Conservation (phyloP, 2,329 filamentous ascomycete genomes). For the Thermoascus crustaceus region DNA sequence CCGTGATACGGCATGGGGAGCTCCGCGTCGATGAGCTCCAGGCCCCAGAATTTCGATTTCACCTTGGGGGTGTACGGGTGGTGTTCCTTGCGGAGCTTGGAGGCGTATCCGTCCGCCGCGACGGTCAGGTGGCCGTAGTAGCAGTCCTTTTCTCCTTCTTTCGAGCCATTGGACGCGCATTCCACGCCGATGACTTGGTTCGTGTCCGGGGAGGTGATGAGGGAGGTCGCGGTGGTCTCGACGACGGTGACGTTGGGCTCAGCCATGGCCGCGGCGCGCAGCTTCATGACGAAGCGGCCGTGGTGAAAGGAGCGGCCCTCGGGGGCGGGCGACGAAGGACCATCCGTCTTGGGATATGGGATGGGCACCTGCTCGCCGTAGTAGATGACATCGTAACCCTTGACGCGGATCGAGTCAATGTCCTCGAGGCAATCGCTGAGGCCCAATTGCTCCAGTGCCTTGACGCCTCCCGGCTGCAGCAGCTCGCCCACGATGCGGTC, state of each 20-base stretch:
- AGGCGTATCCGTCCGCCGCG: conserved; percentile 84
- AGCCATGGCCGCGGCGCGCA: conserved; percentile 64
- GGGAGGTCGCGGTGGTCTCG: conserved; percentile 74
- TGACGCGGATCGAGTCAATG: conserved; percentile 76
- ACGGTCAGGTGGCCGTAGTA: conserved; percentile 88
- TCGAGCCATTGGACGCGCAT: conserved; percentile 55
- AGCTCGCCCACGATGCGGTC: conserved; percentile 94
- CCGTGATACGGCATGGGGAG: conserved; percentile 70
- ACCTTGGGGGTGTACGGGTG: conserved; percentile 59
- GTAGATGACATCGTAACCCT: conserved; percentile 84
- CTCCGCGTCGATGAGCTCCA: conserved; percentile 82
- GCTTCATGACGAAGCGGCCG: conserved; percentile 77
- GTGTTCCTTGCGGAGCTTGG: conserved; percentile 79
- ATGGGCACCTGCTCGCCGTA: conserved; percentile 65
- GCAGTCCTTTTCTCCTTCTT: too few species aligned
- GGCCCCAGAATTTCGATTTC: conserved; percentile 82
- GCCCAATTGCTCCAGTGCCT: conserved; percentile 71
- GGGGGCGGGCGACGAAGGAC: conserved; percentile 42
- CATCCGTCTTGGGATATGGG: conserved; percentile 61
- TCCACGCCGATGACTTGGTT: conserved; percentile 76
- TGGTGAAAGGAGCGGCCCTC: conserved; percentile 86
- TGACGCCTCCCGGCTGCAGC: conserved; percentile 83
- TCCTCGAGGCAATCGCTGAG: conserved; percentile 73
- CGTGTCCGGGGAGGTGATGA: conserved; percentile 61
- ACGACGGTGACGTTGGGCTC: conserved; percentile 82